phyloP scores from a whole-genome alignment of 768 basidiomycete species.

The Sistotremastrum suecicum region DNA sequence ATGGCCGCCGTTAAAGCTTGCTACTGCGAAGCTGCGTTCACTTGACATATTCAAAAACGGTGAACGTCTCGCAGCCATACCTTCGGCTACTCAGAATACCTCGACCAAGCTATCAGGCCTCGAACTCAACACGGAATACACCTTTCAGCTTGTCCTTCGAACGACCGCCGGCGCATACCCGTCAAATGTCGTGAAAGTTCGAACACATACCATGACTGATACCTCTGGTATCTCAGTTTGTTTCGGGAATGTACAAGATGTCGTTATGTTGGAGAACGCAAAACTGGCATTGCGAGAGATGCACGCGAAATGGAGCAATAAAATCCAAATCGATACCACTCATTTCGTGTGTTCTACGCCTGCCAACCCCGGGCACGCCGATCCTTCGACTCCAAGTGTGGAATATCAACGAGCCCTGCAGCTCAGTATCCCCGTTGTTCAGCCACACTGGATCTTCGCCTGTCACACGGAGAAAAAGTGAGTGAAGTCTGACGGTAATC shows the following conservation, averaged over 20 bases:
- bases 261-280: constrained; percentile 61
- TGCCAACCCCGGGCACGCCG: constrained; percentile 27
- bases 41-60: constrained; percentile 90
- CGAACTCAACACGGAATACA: constrained; percentile 71
- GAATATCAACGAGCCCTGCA: constrained; percentile 94
- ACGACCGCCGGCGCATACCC: constrained; percentile 87
- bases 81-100: constrained; percentile 68
- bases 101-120: constrained; percentile 80
- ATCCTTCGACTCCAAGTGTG: constrained; percentile 53
- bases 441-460: constrained; percentile 89
- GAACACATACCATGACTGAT: constrained; percentile 90
- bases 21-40: constrained; percentile 72
- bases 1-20: constrained; percentile 80
- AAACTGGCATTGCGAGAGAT: constrained; percentile 73
- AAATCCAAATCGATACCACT: constrained; percentile 94
- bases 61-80: constrained; percentile 76
- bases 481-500: constrained; percentile 12
- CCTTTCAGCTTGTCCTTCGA: constrained; percentile 86
- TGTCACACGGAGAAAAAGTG: constrained; percentile 78
- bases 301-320: constrained; percentile 82
- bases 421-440: constrained; percentile 86
- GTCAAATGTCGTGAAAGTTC: constrained; percentile 68
- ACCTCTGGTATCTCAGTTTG: constrained; percentile 92
- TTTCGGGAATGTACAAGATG: constrained; percentile 82
- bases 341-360: constrained; percentile 96